Conservation (phyloP, 1,284 basidiomycete genomes). For the Pterulicium gracile region DNA sequence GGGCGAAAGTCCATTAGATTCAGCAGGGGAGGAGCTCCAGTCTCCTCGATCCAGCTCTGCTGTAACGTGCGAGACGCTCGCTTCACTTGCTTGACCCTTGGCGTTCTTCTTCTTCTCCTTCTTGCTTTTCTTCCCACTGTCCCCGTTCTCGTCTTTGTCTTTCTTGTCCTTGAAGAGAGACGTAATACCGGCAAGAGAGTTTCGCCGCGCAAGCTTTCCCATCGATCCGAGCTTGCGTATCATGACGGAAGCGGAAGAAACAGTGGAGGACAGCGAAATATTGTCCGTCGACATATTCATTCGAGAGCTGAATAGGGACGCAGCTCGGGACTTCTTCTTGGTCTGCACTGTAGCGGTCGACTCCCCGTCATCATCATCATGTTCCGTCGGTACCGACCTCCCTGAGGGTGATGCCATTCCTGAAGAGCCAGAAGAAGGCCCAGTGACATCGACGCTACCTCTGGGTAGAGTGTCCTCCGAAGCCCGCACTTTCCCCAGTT, state of each 20-base stretch:
- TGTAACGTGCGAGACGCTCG: conserved; percentile 75
- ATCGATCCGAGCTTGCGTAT: conserved; percentile 94
- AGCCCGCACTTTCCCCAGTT: conserved; percentile 11
- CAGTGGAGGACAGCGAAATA: conserved; percentile 94
- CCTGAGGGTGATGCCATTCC: conserved; percentile 4
- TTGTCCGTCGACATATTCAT: conserved; percentile 95
- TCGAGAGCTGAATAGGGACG: conserved; percentile 79
- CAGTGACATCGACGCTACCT: conserved; percentile 18
- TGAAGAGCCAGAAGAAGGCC: conserved; percentile 13
- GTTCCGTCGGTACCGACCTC: conserved; percentile 8
- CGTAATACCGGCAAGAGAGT: conserved; percentile 88
- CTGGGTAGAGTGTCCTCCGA: conserved; percentile 20
- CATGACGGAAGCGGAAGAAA: conserved; percentile 93
- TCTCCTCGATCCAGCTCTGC: conserved; percentile 73
- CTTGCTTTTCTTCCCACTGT: conserved; percentile 34
- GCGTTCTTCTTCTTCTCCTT: conserved; percentile 31
- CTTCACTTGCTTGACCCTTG: conserved; percentile 60
- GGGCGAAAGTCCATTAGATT: conserved; percentile 76
- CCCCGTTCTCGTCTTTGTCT: conserved; percentile 55
- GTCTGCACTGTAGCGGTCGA: conserved; percentile 45
- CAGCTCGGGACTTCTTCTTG: conserved; percentile 62
- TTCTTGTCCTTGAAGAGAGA: conserved; percentile 86
- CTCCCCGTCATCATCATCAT: conserved; percentile 19
- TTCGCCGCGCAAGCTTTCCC: conserved; percentile 84
- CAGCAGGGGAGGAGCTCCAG: conserved; percentile 38